phyloP scores from a whole-genome alignment of 1,284 basidiomycete genomes.

The Anthracocystis walkeri region DNA sequence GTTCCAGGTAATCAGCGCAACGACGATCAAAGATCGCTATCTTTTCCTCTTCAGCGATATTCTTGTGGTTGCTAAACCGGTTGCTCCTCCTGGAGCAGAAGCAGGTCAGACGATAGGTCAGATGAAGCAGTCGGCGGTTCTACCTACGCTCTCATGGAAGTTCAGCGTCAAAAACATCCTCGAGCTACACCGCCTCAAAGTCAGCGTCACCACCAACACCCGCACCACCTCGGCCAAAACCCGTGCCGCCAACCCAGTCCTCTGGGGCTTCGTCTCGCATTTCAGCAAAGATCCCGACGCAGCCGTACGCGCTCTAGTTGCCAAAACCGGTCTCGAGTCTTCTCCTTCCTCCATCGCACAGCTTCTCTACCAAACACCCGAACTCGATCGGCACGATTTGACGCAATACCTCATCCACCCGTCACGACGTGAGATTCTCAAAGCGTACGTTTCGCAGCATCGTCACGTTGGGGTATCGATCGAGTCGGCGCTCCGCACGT shows the following conservation, averaged over 20 bases:
- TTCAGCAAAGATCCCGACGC: conserved; percentile 72
- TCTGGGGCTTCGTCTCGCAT: conserved; percentile 78
- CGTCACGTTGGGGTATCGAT: conserved; percentile 84
- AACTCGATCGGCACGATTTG: conserved; percentile 84
- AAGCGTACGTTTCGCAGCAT: conserved; percentile 87
- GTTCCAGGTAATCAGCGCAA: conserved; percentile 90
- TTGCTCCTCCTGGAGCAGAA: conserved; percentile 74
- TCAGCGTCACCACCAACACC: conserved; percentile 48
- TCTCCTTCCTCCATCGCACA: conserved; percentile 77
- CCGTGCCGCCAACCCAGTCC: conserved; percentile 48
- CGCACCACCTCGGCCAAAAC: conserved; percentile 34
- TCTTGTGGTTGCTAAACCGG: conserved; percentile 79
- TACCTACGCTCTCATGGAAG: conserved; percentile 54
- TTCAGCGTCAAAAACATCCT: conserved; percentile 59
- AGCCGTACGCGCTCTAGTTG: conserved; percentile 62
- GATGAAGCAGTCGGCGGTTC: conserved; percentile 37
- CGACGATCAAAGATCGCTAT: conserved; percentile 95
- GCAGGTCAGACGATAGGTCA: conserved; percentile 74
- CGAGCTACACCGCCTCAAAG: conserved; percentile 49
- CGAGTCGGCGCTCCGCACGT: conserved; percentile 87
- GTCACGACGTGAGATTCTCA: conserved; percentile 79
- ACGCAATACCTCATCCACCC: conserved; percentile 81
- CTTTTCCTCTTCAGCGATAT: conserved; percentile 95
- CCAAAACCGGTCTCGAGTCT: conserved; percentile 51
- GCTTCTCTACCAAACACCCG: conserved; percentile 84